phyloP scores from a whole-genome alignment of 345 rosid genomes.

The Bruguiera parviflora region DNA sequence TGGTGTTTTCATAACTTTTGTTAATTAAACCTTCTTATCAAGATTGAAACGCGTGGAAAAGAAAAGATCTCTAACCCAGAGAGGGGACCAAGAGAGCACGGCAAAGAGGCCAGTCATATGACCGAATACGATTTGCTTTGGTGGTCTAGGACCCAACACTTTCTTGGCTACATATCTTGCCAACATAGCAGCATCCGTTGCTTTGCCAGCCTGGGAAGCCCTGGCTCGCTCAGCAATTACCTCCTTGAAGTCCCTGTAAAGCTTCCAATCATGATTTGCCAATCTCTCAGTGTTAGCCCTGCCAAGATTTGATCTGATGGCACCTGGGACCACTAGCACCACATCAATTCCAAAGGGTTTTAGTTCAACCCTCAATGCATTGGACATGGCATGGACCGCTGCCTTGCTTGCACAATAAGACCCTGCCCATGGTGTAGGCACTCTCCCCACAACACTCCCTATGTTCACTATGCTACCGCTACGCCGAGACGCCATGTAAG shows the following conservation, averaged over 20 bases:
- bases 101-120: slow-evolving; percentile 57
- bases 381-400: slow-evolving; percentile 51
- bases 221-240: slow-evolving; percentile 47
- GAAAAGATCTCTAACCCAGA: slow-evolving; percentile 59
- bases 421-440: slow-evolving; percentile 64
- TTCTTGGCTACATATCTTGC: slow-evolving; percentile 55
- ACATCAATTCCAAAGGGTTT: slow-evolving; percentile 52
- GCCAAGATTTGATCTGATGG: slow-evolving; percentile 55
- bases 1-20: too few species aligned
- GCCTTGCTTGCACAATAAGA: slow-evolving; percentile 66
- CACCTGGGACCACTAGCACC: slow-evolving; percentile 48
- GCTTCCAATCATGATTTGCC: slow-evolving; percentile 42
- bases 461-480: slow-evolving; percentile 51
- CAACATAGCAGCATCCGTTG: slow-evolving; percentile 41
- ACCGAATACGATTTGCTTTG: slow-evolving; percentile 49
- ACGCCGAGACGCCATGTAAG: slow-evolving; percentile 48
- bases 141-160: slow-evolving; percentile 50
- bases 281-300: slow-evolving; percentile 32
- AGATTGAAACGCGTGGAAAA: slow-evolving; percentile 39
- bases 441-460: slow-evolving; percentile 56
- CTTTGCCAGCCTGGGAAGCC: slow-evolving; percentile 46
- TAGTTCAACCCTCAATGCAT: slow-evolving; percentile 48
- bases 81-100: slow-evolving; percentile 53
- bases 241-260: slow-evolving; percentile 50
- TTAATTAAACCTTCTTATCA: slow-evolving; percentile 28